A percentile compares a stretch with the other conserved stretches of the same genome.
Conservation (phyloP, 345 rosid species). For the Tarenaya hassleriana region DNA sequence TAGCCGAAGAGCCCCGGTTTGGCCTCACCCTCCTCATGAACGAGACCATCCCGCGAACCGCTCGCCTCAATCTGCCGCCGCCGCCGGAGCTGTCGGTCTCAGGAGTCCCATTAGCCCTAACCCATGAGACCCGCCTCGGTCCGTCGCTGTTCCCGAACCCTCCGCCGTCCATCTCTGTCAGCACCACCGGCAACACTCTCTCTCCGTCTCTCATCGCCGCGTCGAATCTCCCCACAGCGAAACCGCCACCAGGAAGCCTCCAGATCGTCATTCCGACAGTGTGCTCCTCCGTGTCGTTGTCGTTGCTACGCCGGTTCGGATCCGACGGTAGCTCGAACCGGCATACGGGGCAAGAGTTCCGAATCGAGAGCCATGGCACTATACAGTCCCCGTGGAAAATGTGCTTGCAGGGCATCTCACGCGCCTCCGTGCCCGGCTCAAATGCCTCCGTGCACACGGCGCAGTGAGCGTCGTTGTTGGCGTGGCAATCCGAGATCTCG, state of each 20-base stretch:
- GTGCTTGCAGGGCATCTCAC: slow-evolving; percentile 82
- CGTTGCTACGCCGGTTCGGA: slow-evolving; percentile 8
- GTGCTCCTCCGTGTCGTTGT: slow-evolving; percentile 11
- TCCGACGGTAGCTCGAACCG: slow-evolving; percentile 56
- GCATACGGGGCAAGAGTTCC: slow-evolving; percentile 77
- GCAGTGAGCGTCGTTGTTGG: slow-evolving; percentile 46
- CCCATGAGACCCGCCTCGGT: slow-evolving; percentile 48
- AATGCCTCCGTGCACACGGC: slow-evolving; percentile 71
- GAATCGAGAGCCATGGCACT: slow-evolving; percentile 57
- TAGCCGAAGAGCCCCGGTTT: slow-evolving; percentile 22
- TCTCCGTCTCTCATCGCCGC: slow-evolving; percentile 37
- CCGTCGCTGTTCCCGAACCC: slow-evolving; percentile 36
- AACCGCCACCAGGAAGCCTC: slow-evolving; percentile 84
- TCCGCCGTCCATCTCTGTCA: slow-evolving; percentile 67
- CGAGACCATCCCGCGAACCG: slow-evolving; percentile 50
- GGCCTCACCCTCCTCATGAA: slow-evolving; percentile 49
- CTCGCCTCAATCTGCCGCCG: slow-evolving; percentile 45
- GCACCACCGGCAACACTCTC: slow-evolving; percentile 47
- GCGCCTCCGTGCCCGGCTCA: slow-evolving; percentile 46
- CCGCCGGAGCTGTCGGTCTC: slow-evolving; percentile 27
- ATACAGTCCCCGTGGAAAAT: slow-evolving; percentile 68
- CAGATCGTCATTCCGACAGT: slow-evolving; percentile 65
- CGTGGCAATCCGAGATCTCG: slow-evolving; percentile 38
- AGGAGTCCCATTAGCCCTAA: slow-evolving; percentile 20
- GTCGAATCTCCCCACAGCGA: slow-evolving; percentile 68